Evolutionary conservation across 495 filamentous ascomycete genomes (phyloP), one percentile per base, ranked within the genome.

Genomic region (Neurospora pannonica): DNA sequence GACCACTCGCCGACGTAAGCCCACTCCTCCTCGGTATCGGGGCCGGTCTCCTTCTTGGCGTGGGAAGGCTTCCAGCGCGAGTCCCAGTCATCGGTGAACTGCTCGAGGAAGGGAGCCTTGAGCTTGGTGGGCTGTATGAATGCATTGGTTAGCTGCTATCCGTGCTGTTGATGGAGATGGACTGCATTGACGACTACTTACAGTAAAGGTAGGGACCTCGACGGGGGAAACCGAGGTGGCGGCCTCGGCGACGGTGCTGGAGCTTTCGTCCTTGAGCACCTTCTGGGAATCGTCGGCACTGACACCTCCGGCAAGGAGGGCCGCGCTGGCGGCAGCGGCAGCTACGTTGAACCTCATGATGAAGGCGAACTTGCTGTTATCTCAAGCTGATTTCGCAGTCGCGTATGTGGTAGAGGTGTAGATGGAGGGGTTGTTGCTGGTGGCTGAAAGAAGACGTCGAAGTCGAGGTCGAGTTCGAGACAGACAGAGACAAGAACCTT

Each of bases 61-160:
- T 96, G 92, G 24, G 94, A 97, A 73, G 90, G 87, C 85, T 94
- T 92, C 97, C 97, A 99, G 82, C 97, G 87, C 69, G 87, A 85
- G 71, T 97, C 89, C 95, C 96, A 98, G 85, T 92, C 95, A 74
- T 94, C 90, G 83, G 93, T 97, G 88, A 99, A 99, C 83, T 99
- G 97, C 86, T 99, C 97, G 73, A 98, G 85, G 90, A 99, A 98
- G 48, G 94, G 93, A 75, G 92, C 97, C 84, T 98, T 93, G 79
- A 98, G 84, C 72, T 87, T 87, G 71, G 93, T 91, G 71, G 97
- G 95, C 95, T 98, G 71, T 43, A 71, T 37, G n/a, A n/a, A 54
- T 39, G 72, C 31, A 75, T 40, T 62, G 31, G 77, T 85, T 72
- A 85, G 82, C 75, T 80, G 67, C 31, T 72, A 21, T 54, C 1